Base-by-base conservation (phyloP, 1,284 basidiomycete species). In the Filobasidium uniguttulatum region DNA sequence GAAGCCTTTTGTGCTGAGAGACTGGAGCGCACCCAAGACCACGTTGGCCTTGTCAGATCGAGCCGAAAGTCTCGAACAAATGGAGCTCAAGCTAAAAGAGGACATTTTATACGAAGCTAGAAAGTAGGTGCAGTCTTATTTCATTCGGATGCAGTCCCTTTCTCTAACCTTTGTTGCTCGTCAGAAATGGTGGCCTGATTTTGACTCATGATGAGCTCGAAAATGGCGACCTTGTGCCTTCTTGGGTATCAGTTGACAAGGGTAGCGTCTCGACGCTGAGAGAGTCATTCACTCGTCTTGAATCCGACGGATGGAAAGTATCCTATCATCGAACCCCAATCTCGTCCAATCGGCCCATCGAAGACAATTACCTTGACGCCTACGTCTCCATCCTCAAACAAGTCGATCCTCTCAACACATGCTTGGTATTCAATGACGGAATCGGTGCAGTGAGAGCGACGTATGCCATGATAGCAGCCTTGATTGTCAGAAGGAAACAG, bases 401-500 rank as follows among this genome's bases (percentile, higher is more conserved):
- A 34, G 80, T 84, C 0, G 86, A 94, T 58, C 90, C 93, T 0
- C 71, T 80, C 7, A 75, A 74, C 19, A 89, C 87, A 0, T 82
- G 84, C 0, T 73, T 98, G 15, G 86, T 98, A 2, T 96, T 98
- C 67, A 93, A 88, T 51, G 97, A 94, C 65, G 93, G 94, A 35
- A 91, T 94, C 78, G 94, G 94, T 37, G 87, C 89, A 2, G 90
- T 94, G 0, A 79, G 94, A 70, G 69, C 93, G 2, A 96, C 93
- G 0, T 97, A 97, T 65, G 93, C 88, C 5, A 98, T 98, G 94
- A 80, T 85, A 14, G 87, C 91, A 2, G 91, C 93, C 1, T 80
- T 85, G 55, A 75, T 99, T 22, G 76, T 98, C 1, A 76, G 94
- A 26, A 73, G 93, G 26, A 85, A 83, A 61, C 89, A 96, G 67